Base-by-base conservation (phyloP, 331 rosid species). In the Telfairia occidentalis region DNA sequence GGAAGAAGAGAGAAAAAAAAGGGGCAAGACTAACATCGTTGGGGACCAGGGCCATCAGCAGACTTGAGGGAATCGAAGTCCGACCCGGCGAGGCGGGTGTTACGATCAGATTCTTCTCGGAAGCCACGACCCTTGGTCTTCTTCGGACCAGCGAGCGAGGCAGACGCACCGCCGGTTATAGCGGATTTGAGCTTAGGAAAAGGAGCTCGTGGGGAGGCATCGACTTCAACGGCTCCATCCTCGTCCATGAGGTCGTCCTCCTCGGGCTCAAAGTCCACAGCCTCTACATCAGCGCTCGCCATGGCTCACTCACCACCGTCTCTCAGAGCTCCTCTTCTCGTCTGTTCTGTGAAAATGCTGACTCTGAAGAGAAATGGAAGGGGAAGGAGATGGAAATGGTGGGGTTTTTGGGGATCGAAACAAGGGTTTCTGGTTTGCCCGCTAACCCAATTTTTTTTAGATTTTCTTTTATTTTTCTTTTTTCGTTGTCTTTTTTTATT, bases 231-330 rank as follows among this genome's bases (percentile, higher is more conserved):
- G 21, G 91, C 96, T 34, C 83, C 97, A 21, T 94, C 98, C 83
- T 94, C 98, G 90, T 94, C 98, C 98, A 94, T 94, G 82, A 94
- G 86, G 86, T 94, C 98, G 79, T 94, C 98, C 2, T 94, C 97
- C 82, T 91, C 97, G 7, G 96, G 97, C 85, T 94, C 98, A 78
- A 94, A 94, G 86, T 94, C 97, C 81, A 94, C 90, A 6, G 98
- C 91, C 76, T 94, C 98, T 38, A 91, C 97, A 52, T 94, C 92
- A 55, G 90, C 91, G 85, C 58, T 81, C 16, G 95, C 91, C 85
- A 95, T 92, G 73, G 77, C 77, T 54, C 50, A 64, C 63, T 54
- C 50, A 64, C 63, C 54, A 35, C n/a, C 23, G 75, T n/a, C 40
- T 40, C 35, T 26, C 58, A 9, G 30, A 65, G 49, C n/a, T 64